Conservation (phyloP, 257 asterid genomes). For the Echites panduratus region DNA sequence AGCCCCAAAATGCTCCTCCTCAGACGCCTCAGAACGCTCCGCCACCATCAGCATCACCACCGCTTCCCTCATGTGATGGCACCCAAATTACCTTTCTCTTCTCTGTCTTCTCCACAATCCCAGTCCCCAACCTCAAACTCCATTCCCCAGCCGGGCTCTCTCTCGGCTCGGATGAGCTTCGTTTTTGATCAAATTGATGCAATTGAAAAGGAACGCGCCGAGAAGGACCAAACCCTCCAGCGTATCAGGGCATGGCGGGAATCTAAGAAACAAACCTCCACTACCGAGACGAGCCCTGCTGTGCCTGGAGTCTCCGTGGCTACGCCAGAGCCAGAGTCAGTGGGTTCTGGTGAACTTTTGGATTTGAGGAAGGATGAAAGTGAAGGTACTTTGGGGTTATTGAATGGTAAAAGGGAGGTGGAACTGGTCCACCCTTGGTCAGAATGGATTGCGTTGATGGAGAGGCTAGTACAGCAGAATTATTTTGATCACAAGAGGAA, state of each 20-base stretch:
- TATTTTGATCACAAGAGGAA: constrained; percentile 86
- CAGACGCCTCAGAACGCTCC: constrained; percentile 2
- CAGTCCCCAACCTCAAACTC: constrained; percentile 26
- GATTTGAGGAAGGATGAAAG: constrained; percentile 29
- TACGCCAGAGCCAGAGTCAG: background rate
- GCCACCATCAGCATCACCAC: constrained; percentile 1
- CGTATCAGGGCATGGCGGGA: constrained; percentile 94
- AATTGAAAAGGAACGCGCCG: constrained; percentile 56
- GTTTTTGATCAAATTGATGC: constrained; percentile 88
- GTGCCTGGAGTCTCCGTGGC: background rate
- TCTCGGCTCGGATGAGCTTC: constrained; percentile 87
- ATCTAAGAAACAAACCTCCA: constrained; percentile 44
- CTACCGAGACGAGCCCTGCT: constrained; percentile 12
- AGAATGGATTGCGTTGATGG: constrained; percentile 92
- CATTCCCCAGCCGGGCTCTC: constrained; percentile 51
- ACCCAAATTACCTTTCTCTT: constrained; percentile 13
- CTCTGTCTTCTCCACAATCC: constrained; percentile 37
- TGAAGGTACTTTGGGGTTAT: constrained; percentile 31
- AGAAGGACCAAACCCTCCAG: constrained; percentile 76
- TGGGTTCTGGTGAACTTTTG: constrained; percentile 25
- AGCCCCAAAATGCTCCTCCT: constrained; percentile 4
- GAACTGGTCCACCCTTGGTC: constrained; percentile 92
- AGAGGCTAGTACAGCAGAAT: constrained; percentile 87
- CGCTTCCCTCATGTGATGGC: background rate
- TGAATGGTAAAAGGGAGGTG: constrained; percentile 41